Evolutionary conservation across 768 basidiomycete species (phyloP).

Genomic region (Trametes cingulata): DNA sequence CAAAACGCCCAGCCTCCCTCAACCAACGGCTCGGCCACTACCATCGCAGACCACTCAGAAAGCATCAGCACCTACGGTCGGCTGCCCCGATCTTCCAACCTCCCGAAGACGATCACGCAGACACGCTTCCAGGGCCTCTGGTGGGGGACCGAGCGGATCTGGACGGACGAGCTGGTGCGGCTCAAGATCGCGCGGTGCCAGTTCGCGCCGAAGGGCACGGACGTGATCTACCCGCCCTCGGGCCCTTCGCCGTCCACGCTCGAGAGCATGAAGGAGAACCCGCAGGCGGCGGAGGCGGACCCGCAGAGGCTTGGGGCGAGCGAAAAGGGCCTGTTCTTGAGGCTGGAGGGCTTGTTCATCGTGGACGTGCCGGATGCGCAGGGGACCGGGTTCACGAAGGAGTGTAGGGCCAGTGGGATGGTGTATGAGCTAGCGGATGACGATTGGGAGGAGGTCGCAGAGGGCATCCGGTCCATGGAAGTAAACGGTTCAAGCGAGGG

Average conservation of each 20-base stretch:
- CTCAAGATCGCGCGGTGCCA: slow-evolving; percentile 68
- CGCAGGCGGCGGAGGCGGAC: slow-evolving; percentile 28
- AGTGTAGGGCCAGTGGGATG: slow-evolving; percentile 71
- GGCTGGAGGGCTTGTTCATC: slow-evolving; percentile 62
- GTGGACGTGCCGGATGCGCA: slow-evolving; percentile 50
- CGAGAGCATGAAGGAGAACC: slow-evolving; percentile 34
- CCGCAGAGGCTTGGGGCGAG: slow-evolving; percentile 44
- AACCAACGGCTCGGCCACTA: slow-evolving; percentile 23
- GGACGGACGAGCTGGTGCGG: slow-evolving; percentile 82
- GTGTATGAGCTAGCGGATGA: slow-evolving; percentile 78
- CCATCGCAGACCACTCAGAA: slow-evolving; percentile 23
- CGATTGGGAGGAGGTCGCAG: slow-evolving; percentile 54
- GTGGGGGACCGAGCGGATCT: slow-evolving; percentile 90
- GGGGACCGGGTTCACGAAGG: slow-evolving; percentile 44
- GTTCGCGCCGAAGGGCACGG: slow-evolving; percentile 65
- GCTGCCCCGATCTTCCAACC: slow-evolving; percentile 18
- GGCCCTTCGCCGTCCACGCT: slow-evolving; percentile 43
- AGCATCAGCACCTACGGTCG: slow-evolving; percentile 29
- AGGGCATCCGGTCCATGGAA: slow-evolving; percentile 3
- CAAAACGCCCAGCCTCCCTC: not conserved
- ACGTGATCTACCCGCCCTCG: slow-evolving; percentile 60
- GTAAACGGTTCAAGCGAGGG: slow-evolving; percentile 31
- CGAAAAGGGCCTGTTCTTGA: slow-evolving; percentile 71
- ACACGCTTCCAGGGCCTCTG: slow-evolving; percentile 77
- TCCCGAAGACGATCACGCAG: slow-evolving; percentile 44